Conservation (phyloP, 2,329 filamentous ascomycete genomes). For the Ophiostoma sp. region DNA sequence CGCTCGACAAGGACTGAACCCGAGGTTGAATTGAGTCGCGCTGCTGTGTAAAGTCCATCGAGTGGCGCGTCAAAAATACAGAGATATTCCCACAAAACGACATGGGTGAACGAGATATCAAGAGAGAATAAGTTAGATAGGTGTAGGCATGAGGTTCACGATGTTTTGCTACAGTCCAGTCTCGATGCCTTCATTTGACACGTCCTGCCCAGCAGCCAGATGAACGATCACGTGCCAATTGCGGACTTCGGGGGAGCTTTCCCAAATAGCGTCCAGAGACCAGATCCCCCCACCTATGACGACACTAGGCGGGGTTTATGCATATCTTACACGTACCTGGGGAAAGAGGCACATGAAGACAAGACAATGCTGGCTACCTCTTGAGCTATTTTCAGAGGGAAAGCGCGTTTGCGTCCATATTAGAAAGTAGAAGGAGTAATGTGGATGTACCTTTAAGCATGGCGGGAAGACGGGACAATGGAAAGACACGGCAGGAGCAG, state of each 20-base stretch:
- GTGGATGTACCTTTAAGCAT: no score
- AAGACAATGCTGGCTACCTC: neutral
- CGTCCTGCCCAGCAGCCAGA: no score
- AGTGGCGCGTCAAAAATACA: no score
- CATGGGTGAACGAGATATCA: no score
- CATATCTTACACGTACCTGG: neutral
- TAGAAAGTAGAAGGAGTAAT: neutral
- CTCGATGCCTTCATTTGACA: neutral
- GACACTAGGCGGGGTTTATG: constrained; percentile 23
- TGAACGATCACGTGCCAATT: neutral
- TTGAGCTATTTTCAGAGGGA: neutral
- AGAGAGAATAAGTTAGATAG: no score
- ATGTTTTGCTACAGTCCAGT: neutral
- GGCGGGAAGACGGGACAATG: neutral
- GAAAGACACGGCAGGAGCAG: constrained; percentile 6
- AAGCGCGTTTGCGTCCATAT: neutral
- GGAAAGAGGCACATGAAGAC: neutral
- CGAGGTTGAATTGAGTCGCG: no score
- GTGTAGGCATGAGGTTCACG: neutral
- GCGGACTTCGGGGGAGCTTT: neutral
- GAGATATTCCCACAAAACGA: no score
- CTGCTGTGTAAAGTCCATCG: no score
- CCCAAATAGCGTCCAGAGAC: constrained; percentile 3
- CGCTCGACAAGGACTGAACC: no score
- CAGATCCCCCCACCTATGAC: constrained; percentile 23